These are phyloP conservation scores for Orbilia quercus DNA, from an alignment of 2,329 filamentous ascomycete species.

Conservation along the genomic window DNA sequence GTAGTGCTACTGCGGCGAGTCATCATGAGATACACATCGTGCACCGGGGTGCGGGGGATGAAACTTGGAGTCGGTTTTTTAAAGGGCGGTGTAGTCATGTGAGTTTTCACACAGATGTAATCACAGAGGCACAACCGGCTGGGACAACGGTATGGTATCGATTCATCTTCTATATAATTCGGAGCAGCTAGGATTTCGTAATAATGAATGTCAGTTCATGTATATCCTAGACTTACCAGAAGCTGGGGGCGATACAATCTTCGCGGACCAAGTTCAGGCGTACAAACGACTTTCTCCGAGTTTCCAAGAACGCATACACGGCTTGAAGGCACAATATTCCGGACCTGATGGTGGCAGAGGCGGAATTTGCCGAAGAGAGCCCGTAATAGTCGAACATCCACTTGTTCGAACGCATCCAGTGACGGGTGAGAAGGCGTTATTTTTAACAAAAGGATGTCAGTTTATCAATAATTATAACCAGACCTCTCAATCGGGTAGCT, in stretches of 20 bases:
- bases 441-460: conserved; percentile 83
- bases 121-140: conserved; percentile 87
- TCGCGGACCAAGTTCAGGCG: conserved; percentile 80
- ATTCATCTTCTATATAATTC: background rate
- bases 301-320: conserved; percentile 83
- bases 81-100: conserved; percentile 79
- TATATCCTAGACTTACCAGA: conserved; percentile 76
- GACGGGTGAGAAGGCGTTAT: conserved; percentile 85
- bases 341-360: conserved; percentile 76
- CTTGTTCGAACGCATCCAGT: conserved; percentile 81
- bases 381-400: conserved; percentile 79
- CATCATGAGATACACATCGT: conserved; percentile 82
- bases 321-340: conserved; percentile 82
- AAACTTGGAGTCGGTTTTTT: conserved; percentile 73
- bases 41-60: conserved; percentile 77
- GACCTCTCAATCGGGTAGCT: background rate
- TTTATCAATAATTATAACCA: background rate
- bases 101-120: conserved; percentile 89
- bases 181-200: too few species aligned
- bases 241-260: conserved; percentile 82
- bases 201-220: too few species aligned
- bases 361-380: conserved; percentile 78
- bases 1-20: conserved; percentile 73
- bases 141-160: conserved; percentile 72
- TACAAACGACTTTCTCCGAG: conserved; percentile 82